Evolutionary conservation across 164 flowering plant genomes (phyloP).

Genomic region (Annona cherimola): DNA sequence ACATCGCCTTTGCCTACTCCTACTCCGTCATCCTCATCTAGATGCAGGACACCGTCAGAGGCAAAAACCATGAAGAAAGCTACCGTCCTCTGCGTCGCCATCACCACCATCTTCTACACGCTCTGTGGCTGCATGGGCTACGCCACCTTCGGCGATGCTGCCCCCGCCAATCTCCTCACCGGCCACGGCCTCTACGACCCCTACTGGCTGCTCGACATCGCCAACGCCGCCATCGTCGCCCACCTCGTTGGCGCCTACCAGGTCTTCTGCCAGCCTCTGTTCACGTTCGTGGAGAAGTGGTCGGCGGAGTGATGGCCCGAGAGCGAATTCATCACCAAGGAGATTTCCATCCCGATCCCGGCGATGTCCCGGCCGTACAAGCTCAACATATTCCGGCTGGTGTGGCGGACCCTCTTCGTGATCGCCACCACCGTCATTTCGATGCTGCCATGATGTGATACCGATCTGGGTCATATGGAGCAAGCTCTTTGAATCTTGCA

Average conservation of each 20-base stretch:
- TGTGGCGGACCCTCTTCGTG: slow-evolving; percentile 56
- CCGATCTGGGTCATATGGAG: too few species aligned
- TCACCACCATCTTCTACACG: slow-evolving; percentile 57
- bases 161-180: slow-evolving; percentile 55
- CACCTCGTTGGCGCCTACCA: slow-evolving; percentile 74
- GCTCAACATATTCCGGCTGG: slow-evolving; percentile 51
- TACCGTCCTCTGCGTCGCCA: slow-evolving; percentile 28
- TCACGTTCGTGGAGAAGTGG: slow-evolving; percentile 56
- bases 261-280: slow-evolving; percentile 58
- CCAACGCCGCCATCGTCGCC: slow-evolving; percentile 55
- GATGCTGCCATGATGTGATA: too few species aligned
- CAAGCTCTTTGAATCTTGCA: too few species aligned
- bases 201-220: slow-evolving; percentile 60
- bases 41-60: slow-evolving; percentile 67
- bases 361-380: slow-evolving; percentile 28
- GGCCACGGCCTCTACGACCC: slow-evolving; percentile 68
- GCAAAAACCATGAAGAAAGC: slow-evolving; percentile 61
- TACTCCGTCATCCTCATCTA: slow-evolving; percentile 55
- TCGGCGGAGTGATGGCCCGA: slow-evolving; percentile 37
- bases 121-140: slow-evolving; percentile 71
- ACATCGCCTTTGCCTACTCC: slow-evolving; percentile 70
- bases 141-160: slow-evolving; percentile 55
- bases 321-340: slow-evolving; percentile 36
- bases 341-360: slow-evolving; percentile 31
- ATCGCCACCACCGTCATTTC: slow-evolving; percentile 50